Conservation (phyloP, 108 stramenopile species). For the Aurantiochytrium sp. region DNA sequence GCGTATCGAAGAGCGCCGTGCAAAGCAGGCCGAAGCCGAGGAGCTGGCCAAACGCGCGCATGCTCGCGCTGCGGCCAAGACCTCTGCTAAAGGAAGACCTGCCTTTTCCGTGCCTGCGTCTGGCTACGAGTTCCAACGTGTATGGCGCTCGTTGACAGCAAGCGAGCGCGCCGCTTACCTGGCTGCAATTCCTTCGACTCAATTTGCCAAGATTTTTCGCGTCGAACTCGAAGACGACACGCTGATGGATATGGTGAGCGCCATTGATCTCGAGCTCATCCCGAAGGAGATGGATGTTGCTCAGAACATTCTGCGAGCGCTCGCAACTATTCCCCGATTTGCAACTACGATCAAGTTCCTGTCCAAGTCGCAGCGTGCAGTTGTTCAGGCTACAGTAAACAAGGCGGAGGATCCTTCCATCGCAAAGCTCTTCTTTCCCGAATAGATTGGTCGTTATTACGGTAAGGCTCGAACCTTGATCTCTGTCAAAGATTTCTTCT, state of each 20-base stretch:
- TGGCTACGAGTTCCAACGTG: not conserved
- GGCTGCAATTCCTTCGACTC: not conserved
- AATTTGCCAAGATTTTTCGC: not conserved
- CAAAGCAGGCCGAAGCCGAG: not conserved
- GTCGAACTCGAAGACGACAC: slow-evolving; percentile 13
- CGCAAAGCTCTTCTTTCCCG: not conserved
- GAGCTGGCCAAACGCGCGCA: not conserved
- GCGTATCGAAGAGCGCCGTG: not conserved
- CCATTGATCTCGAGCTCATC: not conserved
- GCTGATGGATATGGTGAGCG: not conserved
- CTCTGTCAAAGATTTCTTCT: too few species aligned
- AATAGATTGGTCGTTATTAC: too few species aligned
- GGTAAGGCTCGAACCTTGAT: too few species aligned
- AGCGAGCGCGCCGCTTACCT: not conserved
- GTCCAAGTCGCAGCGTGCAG: not conserved
- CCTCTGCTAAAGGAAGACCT: not conserved
- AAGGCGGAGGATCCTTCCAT: not conserved
- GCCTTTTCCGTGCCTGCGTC: not conserved
- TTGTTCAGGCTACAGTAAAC: not conserved
- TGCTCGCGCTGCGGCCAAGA: not conserved
- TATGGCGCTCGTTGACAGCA: not conserved
- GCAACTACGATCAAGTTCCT: not conserved
- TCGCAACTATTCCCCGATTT: not conserved
- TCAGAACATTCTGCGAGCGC: not conserved
- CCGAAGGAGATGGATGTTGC: not conserved